These are phyloP conservation scores for Pleodorina starrii DNA, from an alignment of 139 green algal species.

Conservation along the genomic window DNA sequence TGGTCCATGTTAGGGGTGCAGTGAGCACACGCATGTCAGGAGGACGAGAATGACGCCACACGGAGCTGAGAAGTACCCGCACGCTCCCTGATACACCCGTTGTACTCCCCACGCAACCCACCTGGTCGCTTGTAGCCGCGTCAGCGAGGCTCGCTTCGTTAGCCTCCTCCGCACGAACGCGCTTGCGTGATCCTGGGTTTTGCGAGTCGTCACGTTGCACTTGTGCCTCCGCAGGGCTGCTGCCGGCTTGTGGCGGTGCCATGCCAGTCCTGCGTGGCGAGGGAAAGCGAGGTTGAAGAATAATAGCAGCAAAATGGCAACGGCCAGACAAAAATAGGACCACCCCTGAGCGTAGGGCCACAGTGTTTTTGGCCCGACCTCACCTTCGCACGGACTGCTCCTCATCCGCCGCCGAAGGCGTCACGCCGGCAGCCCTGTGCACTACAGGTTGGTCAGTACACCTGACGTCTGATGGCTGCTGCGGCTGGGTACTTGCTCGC, in stretches of 20 bases:
- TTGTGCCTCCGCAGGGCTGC: not conserved
- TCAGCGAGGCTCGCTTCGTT: not conserved
- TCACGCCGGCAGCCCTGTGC: constrained; percentile 45
- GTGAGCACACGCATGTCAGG: too few relatives aligned
- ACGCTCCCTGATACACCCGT: too few relatives aligned
- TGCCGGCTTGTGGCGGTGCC: not conserved
- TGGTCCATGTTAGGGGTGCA: too few relatives aligned
- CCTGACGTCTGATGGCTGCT: not conserved
- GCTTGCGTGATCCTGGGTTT: not conserved
- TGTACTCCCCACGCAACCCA: not conserved
- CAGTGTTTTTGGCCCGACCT: too few relatives aligned
- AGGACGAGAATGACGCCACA: too few relatives aligned
- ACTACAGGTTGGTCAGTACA: constrained; percentile 22
- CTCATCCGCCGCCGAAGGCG: not conserved
- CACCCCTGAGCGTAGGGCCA: too few relatives aligned
- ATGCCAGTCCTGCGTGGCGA: not conserved
- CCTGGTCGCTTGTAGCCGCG: not conserved
- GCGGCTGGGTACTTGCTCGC: not conserved
- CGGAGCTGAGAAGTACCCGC: too few relatives aligned
- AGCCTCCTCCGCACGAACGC: not conserved
- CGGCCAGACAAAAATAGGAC: too few relatives aligned
- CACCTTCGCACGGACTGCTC: not conserved
- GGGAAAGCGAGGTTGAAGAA: too few relatives aligned
- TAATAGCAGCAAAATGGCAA: too few relatives aligned
- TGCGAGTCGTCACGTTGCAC: not conserved